Percentiles rank a stretch among this genome's conserved stretches.
Evolutionary conservation across 257 asterid species (phyloP).

Genomic region (Sherardia arvensis): DNA sequence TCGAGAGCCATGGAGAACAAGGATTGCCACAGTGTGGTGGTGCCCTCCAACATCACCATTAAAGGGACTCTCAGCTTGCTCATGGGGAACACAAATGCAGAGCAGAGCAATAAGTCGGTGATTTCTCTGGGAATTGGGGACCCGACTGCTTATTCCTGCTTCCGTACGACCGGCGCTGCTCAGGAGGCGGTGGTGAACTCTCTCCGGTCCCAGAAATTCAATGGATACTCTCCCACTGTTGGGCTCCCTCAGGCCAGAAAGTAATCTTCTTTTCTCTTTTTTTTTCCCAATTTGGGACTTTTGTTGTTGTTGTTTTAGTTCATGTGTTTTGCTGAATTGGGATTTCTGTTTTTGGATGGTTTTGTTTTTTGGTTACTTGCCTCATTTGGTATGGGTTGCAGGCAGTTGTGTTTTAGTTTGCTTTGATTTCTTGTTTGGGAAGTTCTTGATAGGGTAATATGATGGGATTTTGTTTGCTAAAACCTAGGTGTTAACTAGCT

Average conservation of each 20-base stretch:
- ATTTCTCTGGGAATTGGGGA: constrained; percentile 83
- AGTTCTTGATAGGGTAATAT: neutral
- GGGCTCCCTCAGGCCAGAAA: constrained; percentile 81
- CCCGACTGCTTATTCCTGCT: constrained; percentile 73
- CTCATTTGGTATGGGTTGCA: too few species aligned
- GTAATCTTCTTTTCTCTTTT: constrained; percentile 22
- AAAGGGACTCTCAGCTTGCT: constrained; percentile 65
- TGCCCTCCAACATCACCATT: constrained; percentile 47
- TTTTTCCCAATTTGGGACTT: neutral
- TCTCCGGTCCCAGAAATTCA: constrained; percentile 54
- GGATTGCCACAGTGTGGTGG: constrained; percentile 8
- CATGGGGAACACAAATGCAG: constrained; percentile 28
- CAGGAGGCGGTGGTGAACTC: constrained; percentile 50
- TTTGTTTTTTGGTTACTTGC: neutral
- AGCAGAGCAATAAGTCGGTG: constrained; percentile 22
- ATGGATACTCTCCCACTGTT: constrained; percentile 74
- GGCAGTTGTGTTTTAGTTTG: neutral
- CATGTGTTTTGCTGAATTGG: neutral
- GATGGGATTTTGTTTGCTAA: neutral
- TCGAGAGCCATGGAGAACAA: constrained; percentile 14
- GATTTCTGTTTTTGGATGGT: neutral
- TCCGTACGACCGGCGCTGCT: constrained; percentile 39
- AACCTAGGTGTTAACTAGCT: neutral
- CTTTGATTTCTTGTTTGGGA: neutral
- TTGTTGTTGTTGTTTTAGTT: neutral